Evolutionary conservation across 345 rosid genomes (phyloP).

Genomic region (Euphorbia lathyris): DNA sequence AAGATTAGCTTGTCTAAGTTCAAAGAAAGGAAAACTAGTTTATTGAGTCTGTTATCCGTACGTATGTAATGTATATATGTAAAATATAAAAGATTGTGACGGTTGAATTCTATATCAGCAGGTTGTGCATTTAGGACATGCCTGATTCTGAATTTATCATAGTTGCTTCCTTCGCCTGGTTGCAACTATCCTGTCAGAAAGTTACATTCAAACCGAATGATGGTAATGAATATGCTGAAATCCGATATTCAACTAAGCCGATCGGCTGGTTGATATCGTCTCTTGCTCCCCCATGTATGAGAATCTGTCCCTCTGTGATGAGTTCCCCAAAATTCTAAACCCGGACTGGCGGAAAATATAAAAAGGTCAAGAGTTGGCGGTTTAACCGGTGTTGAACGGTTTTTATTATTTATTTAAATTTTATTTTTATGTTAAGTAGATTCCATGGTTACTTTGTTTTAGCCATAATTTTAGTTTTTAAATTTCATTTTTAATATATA

Average conservation of each 20-base stretch:
- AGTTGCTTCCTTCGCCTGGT: conserved; percentile 6
- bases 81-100: neutral
- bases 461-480: too few relatives aligned
- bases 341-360: too few relatives aligned
- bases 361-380: too few relatives aligned
- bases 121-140: neutral
- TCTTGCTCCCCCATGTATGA: conserved; percentile 17
- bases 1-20: neutral
- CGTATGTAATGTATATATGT: neutral
- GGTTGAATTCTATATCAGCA: neutral
- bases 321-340: too few relatives aligned
- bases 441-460: too few relatives aligned
- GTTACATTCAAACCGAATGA: conserved; percentile 55
- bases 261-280: conserved; percentile 27
- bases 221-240: conserved; percentile 46
- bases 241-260: conserved; percentile 28
- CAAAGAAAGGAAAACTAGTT: neutral
- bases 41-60: neutral
- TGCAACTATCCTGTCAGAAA: conserved; percentile 52
- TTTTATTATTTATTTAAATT: too few relatives aligned
- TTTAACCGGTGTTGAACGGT: too few relatives aligned
- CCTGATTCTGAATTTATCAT: conserved; percentile 5
- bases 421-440: too few relatives aligned
- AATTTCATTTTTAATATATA: too few relatives aligned
- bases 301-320: too few relatives aligned